phyloP scores from a whole-genome alignment of 176 grass and related monocot genomes.

The Neostapfia colusana region DNA sequence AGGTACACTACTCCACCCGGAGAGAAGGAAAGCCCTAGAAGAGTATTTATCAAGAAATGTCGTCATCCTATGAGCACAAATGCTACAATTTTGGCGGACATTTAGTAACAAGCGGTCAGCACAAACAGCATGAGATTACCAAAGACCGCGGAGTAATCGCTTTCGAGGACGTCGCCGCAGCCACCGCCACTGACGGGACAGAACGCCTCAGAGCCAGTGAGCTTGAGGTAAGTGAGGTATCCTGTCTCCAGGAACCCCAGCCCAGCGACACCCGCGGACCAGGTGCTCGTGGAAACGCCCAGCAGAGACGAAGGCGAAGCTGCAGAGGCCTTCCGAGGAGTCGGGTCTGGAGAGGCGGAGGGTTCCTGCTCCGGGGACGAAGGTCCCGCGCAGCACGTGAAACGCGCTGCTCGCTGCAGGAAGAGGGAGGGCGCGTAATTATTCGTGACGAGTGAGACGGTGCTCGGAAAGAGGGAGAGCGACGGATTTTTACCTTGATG shows the following conservation, averaged over 20 bases:
- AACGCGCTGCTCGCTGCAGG: conserved; percentile 29
- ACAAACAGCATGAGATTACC: conserved; percentile 49
- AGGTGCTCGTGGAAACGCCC: conserved; percentile 64
- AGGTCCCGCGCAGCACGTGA: conserved; percentile 52
- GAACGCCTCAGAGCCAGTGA: conserved; percentile 75
- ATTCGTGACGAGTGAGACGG: not conserved
- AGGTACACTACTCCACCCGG: not conserved
- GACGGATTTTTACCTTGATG: conserved; percentile 30
- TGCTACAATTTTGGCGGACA: not conserved
- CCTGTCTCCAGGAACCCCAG: conserved; percentile 82
- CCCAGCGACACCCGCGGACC: conserved; percentile 57
- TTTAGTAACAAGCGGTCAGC: not conserved
- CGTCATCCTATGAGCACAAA: not conserved
- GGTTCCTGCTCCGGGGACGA: conserved; percentile 40
- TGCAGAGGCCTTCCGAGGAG: not conserved
- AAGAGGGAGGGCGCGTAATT: conserved; percentile 7
- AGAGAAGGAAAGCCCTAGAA: not conserved
- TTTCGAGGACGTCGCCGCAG: conserved; percentile 76
- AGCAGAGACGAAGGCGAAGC: conserved; percentile 29
- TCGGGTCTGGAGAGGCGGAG: not conserved
- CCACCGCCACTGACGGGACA: conserved; percentile 68
- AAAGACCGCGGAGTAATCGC: conserved; percentile 71
- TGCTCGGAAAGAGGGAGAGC: not conserved
- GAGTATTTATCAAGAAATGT: not conserved
- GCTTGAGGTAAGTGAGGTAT: conserved; percentile 86